These are phyloP conservation scores for Emydomyces testavorans DNA, from an alignment of 2,329 filamentous ascomycete species.

Conservation along the genomic window DNA sequence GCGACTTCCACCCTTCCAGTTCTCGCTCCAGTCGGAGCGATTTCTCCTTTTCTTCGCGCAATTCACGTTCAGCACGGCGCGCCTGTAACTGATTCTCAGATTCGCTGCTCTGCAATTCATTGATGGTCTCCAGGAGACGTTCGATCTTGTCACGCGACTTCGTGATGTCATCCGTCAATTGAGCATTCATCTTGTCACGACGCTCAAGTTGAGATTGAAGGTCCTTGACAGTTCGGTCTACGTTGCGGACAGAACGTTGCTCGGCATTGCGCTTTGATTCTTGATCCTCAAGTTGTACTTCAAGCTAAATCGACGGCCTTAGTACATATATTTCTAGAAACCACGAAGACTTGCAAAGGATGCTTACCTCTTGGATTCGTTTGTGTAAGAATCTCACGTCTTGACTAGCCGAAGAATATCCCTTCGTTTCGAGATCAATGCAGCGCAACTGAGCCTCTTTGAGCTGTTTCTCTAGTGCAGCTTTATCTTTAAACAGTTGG, in stretches of 20 bases:
- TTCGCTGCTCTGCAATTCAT: conserved; percentile 84
- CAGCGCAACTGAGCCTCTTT: conserved; percentile 84
- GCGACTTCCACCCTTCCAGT: conserved; percentile 65
- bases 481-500: conserved; percentile 80
- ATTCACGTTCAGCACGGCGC: conserved; percentile 76
- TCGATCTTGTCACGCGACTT: conserved; percentile 85
- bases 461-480: conserved; percentile 71
- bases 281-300: conserved; percentile 72
- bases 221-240: conserved; percentile 89
- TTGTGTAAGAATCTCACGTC: conserved; percentile 93
- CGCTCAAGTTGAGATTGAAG: conserved; percentile 85
- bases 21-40: conserved; percentile 72
- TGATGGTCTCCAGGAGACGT: conserved; percentile 78
- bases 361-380: conserved; percentile 79
- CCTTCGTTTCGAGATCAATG: conserved; percentile 92
- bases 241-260: conserved; percentile 77
- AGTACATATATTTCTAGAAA: not conserved
- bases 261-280: conserved; percentile 68
- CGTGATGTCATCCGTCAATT: conserved; percentile 70
- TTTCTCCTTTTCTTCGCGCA: conserved; percentile 80
- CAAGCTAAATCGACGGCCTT: conserved; percentile 51
- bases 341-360: not conserved
- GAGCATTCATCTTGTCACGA: conserved; percentile 73
- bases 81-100: conserved; percentile 68
- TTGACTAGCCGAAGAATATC: conserved; percentile 85